These are phyloP conservation scores for Pleurozium schreberi DNA, from an alignment of 225 moss, liverwort and hornwort genomes.

Conservation along the genomic window DNA sequence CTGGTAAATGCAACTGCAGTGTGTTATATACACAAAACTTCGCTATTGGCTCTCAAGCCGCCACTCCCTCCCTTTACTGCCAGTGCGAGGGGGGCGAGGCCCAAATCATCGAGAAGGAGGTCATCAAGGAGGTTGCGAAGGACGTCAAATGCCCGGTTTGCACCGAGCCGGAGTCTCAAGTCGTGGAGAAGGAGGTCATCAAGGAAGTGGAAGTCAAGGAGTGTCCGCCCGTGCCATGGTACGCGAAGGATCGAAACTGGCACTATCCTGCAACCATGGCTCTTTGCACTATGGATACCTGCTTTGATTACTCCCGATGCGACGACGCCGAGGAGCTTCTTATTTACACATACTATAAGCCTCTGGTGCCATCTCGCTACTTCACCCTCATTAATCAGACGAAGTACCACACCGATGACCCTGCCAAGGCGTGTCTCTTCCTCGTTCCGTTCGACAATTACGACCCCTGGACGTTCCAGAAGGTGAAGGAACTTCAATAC, in stretches of 20 bases:
- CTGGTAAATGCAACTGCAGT: neutral
- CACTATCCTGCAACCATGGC: constrained; percentile 51
- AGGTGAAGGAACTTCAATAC: constrained; percentile 1
- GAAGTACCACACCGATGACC: constrained; percentile 27
- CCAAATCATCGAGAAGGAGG: neutral
- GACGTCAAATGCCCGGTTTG: neutral
- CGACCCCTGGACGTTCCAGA: neutral
- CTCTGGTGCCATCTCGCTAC: constrained; percentile 31
- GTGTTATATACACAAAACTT: neutral
- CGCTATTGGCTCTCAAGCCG: neutral
- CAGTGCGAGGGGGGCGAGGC: neutral
- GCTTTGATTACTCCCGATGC: constrained; percentile 70
- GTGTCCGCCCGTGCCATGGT: constrained; percentile 36
- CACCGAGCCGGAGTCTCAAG: neutral
- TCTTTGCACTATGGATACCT: constrained; percentile 69
- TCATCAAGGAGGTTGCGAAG: neutral
- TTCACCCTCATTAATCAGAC: constrained; percentile 45
- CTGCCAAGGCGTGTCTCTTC: constrained; percentile 33
- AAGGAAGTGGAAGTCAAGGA: neutral
- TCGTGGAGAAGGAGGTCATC: constrained; percentile 11
- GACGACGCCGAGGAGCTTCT: constrained; percentile 50
- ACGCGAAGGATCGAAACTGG: constrained; percentile 48
- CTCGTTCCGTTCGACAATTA: constrained; percentile 14
- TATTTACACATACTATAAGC: constrained; percentile 51
- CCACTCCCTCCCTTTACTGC: neutral